These are phyloP conservation scores for Gracilaria gracilis DNA, from an alignment of 23 red algal species.

Conservation along the genomic window DNA sequence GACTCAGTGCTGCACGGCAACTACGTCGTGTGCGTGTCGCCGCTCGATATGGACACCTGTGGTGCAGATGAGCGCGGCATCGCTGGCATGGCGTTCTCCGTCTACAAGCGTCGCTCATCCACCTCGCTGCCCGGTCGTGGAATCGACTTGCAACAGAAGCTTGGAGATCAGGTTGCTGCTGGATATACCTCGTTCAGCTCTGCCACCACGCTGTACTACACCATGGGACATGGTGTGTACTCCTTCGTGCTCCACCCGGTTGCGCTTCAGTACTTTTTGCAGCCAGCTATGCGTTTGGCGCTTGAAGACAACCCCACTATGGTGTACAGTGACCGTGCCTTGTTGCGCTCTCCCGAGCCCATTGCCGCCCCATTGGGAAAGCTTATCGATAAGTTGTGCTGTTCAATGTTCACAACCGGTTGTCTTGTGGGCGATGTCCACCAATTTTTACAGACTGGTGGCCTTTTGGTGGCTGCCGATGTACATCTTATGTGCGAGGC, in stretches of 20 bases:
- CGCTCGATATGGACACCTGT: conserved; percentile 80
- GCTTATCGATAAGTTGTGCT: conserved; percentile 49
- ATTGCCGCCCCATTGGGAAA: conserved; percentile 40
- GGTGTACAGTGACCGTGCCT: conserved; percentile 66
- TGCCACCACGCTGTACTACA: conserved; percentile 92
- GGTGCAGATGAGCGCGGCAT: conserved; percentile 66
- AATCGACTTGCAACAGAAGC: conserved; percentile 86
- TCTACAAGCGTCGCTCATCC: conserved; percentile 91
- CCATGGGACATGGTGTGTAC: conserved; percentile 94
- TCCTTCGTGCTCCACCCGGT: conserved; percentile 98
- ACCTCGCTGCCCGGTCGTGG: conserved; percentile 84
- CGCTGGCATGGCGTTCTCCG: conserved; percentile 87
- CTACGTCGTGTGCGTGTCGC: conserved; percentile 95
- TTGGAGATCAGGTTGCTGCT: conserved; percentile 91
- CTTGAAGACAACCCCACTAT: conserved; percentile 63
- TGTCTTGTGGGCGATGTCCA: conserved; percentile 84
- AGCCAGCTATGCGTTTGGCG: conserved; percentile 69
- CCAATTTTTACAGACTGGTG: conserved; percentile 85
- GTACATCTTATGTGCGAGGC: conserved; percentile 95
- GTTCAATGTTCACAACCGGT: conserved; percentile 77
- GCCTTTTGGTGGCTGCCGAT: conserved; percentile 76
- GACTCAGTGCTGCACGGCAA: conserved; percentile 92
- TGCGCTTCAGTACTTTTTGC: conserved; percentile 96
- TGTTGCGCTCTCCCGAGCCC: conserved; percentile 34
- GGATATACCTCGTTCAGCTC: conserved; percentile 90